Conservation (phyloP, 305 asterid genomes). For the Fraxinus angustifolia region DNA sequence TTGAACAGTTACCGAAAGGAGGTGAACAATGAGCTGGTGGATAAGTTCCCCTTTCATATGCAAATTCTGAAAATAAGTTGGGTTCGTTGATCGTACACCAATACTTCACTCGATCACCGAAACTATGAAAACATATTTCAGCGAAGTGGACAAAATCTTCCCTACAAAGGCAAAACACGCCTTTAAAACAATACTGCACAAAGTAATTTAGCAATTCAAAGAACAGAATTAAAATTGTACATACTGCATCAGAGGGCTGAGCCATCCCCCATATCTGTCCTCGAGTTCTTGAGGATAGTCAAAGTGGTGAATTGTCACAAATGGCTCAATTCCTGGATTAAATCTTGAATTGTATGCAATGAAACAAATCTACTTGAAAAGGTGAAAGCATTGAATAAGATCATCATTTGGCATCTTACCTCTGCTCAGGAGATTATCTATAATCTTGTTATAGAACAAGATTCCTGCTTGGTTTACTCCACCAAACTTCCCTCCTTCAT, state of each 20-base stretch:
- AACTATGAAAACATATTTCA: conserved; percentile 58
- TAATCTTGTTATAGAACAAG: conserved; percentile 54
- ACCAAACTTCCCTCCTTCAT: conserved; percentile 64
- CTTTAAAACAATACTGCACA: not conserved
- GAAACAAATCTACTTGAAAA: not conserved
- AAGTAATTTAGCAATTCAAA: not conserved
- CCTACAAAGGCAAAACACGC: conserved; percentile 36
- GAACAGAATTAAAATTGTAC: conserved; percentile 16
- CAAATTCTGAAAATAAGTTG: conserved; percentile 50
- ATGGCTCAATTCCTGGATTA: conserved; percentile 64
- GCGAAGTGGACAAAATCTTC: conserved; percentile 69
- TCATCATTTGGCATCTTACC: conserved; percentile 32
- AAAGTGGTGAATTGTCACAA: conserved; percentile 74
- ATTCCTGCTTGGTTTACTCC: conserved; percentile 53
- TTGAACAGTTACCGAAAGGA: conserved; percentile 66
- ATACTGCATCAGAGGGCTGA: conserved; percentile 82
- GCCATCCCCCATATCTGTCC: conserved; percentile 71
- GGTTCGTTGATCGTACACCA: conserved; percentile 85
- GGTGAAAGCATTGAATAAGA: not conserved
- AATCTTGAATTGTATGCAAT: not conserved
- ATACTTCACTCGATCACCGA: conserved; percentile 71
- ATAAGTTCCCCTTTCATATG: conserved; percentile 41
- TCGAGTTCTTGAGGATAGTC: conserved; percentile 78
- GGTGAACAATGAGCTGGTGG: conserved; percentile 75
- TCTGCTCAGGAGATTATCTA: conserved; percentile 52